Evolutionary conservation across 306 rosid genomes (phyloP).

Genomic region (Neltuma alba): DNA sequence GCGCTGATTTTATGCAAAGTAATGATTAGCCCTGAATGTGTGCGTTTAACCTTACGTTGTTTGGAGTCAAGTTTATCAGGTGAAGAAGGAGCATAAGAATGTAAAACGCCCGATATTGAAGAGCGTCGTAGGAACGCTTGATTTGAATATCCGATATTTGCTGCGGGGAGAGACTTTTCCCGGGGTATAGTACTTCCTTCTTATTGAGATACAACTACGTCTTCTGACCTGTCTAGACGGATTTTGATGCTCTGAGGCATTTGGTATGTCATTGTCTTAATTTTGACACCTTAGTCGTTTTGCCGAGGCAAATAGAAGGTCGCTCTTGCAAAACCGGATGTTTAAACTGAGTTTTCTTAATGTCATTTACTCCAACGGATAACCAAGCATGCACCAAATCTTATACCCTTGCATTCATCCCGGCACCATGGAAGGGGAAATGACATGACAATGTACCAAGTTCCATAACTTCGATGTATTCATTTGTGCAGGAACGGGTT

Average conservation of each 20-base stretch:
- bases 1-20: background rate
- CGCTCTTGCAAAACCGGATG: background rate
- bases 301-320: background rate
- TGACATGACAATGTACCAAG: background rate
- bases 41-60: conserved; percentile 29
- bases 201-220: conserved; percentile 6
- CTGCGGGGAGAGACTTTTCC: conserved; percentile 74
- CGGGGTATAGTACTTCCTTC: conserved; percentile 51
- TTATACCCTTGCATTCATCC: background rate
- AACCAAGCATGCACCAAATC: background rate
- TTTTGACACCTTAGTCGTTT: background rate
- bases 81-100: conserved; percentile 57
- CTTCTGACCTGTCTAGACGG: conserved; percentile 17
- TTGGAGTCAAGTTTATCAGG: conserved; percentile 55
- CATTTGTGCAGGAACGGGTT: conserved; percentile 50
- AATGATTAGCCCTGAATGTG: background rate
- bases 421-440: background rate
- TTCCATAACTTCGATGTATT: background rate
- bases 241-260: background rate
- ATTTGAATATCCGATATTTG: conserved; percentile 63
- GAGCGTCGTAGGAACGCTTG: conserved; percentile 81
- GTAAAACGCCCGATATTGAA: conserved; percentile 50
- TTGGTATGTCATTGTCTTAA: background rate
- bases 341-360: background rate
- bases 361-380: background rate